A percentile compares a stretch with the other conserved stretches of the same genome.
Evolutionary conservation across 2,329 filamentous ascomycete genomes (phyloP).

Genomic region (Sarocladium strictum): DNA sequence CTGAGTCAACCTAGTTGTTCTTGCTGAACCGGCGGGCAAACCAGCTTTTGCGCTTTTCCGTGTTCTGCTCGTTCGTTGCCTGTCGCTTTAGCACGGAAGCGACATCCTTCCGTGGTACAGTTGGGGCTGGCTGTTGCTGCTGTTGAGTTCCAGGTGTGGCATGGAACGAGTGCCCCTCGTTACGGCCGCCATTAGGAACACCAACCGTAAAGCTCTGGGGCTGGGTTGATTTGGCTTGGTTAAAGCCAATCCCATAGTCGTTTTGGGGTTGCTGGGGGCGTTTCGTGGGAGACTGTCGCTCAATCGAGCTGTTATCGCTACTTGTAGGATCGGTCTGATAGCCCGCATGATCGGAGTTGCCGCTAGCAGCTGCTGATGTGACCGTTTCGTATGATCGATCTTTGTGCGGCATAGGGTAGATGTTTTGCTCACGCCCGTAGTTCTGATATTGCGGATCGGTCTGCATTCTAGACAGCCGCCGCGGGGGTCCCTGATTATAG

Average conservation of each 20-base stretch:
- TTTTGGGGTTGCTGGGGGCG: constrained; percentile 46
- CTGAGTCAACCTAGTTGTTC: constrained; percentile 19
- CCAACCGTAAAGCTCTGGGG: constrained; percentile 1
- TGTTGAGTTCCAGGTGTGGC: constrained; percentile 17
- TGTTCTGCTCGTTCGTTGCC: constrained; percentile 18
- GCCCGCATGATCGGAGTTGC: constrained; percentile 67
- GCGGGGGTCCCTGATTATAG: constrained; percentile 21
- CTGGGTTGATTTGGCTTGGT: constrained; percentile 20
- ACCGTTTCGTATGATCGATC: constrained; percentile 85
- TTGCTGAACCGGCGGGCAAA: constrained; percentile 78
- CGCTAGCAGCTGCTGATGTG: constrained; percentile 68
- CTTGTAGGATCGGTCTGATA: constrained; percentile 81
- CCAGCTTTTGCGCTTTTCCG: constrained; percentile 85
- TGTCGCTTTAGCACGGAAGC: constrained; percentile 22
- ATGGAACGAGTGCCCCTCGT: constrained; percentile 10
- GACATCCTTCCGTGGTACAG: constrained; percentile 23
- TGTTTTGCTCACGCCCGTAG: constrained; percentile 35
- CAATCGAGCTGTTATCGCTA: constrained; percentile 88
- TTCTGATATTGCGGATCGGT: constrained; percentile 38
- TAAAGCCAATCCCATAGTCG: constrained; percentile 59
- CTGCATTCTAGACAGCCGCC: constrained; percentile 34
- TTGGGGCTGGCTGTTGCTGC: constrained; percentile 11
- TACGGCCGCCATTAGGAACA: not conserved
- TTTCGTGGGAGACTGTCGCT: constrained; percentile 58
- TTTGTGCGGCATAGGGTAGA: constrained; percentile 55